Evolutionary conservation across 2,329 filamentous ascomycete genomes (phyloP).

Genomic region (Periconia sp.): DNA sequence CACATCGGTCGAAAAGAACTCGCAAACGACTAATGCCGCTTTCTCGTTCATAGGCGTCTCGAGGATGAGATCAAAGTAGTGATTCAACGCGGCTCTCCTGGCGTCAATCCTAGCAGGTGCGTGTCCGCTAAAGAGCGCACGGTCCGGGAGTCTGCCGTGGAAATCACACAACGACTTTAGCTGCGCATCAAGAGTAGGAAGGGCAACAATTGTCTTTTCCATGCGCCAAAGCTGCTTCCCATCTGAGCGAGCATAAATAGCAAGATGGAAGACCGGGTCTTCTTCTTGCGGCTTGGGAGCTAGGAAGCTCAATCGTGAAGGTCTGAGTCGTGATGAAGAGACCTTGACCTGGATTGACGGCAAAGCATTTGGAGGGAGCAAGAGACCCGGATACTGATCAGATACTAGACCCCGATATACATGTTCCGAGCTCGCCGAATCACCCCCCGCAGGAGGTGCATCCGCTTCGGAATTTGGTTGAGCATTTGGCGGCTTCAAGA

Average conservation of each 20-base stretch:
- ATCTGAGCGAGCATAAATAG: conserved; percentile 78
- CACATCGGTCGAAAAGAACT: conserved; percentile 76
- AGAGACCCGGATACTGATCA: conserved; percentile 83
- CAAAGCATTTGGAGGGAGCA: conserved; percentile 87
- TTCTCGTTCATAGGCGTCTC: conserved; percentile 80
- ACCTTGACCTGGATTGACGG: conserved; percentile 86
- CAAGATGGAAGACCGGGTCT: conserved; percentile 91
- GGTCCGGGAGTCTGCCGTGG: conserved; percentile 79
- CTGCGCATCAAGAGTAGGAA: conserved; percentile 81
- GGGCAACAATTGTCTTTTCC: conserved; percentile 85
- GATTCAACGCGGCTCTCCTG: conserved; percentile 77
- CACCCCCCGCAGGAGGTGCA: conserved; percentile 29
- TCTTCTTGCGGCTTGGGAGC: conserved; percentile 82
- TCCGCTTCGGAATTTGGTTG: conserved; percentile 43
- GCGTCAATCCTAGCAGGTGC: conserved; percentile 93
- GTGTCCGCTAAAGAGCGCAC: conserved; percentile 86
- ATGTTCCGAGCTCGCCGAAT: conserved; percentile 47
- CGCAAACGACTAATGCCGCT: conserved; percentile 82
- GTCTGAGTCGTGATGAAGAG: conserved; percentile 92
- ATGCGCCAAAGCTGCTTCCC: conserved; percentile 86
- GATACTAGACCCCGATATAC: conserved; percentile 81
- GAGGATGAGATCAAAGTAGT: conserved; percentile 84
- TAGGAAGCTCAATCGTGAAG: conserved; percentile 84
- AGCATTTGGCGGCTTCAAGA: conserved; percentile 36
- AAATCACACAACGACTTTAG: conserved; percentile 77